Conservation (phyloP, 805 yeast genomes). For the Diddensiella caesifluorescens region DNA sequence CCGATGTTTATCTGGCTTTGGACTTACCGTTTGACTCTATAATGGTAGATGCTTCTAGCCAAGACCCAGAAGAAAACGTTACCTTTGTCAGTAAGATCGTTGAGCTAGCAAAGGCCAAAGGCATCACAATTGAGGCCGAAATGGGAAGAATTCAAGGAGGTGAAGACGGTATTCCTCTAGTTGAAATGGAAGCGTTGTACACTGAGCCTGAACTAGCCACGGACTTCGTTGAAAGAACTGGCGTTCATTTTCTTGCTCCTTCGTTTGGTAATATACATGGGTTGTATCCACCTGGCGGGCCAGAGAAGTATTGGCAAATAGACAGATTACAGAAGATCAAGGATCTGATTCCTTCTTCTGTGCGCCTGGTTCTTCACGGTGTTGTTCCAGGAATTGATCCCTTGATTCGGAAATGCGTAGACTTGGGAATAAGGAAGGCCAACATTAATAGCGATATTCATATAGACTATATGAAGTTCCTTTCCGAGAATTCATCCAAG, state of each 20-base stretch:
- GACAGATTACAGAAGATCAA: slow-evolving; percentile 22
- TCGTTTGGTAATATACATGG: slow-evolving; percentile 39
- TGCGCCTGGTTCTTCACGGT: slow-evolving; percentile 35
- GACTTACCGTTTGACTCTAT: slow-evolving; percentile 37
- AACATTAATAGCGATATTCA: slow-evolving; percentile 33
- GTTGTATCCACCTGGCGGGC: slow-evolving; percentile 34
- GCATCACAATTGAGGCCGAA: slow-evolving; percentile 37
- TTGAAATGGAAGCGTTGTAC: slow-evolving; percentile 31
- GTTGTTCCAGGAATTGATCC: slow-evolving; percentile 32
- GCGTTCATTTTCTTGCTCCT: slow-evolving; percentile 36
- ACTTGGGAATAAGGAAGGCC: slow-evolving; percentile 32
- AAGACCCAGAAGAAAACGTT: slow-evolving; percentile 34
- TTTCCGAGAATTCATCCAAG: slow-evolving; percentile 24
- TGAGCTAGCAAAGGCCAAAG: slow-evolving; percentile 26
- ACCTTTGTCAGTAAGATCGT: slow-evolving; percentile 31
- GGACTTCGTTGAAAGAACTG: slow-evolving; percentile 30
- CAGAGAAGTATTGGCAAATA: slow-evolving; percentile 31
- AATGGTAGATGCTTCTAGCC: slow-evolving; percentile 38
- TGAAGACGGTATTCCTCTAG: slow-evolving; percentile 35
- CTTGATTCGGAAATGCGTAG: slow-evolving; percentile 26
- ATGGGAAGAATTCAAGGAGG: slow-evolving; percentile 38
- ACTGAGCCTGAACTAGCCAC: slow-evolving; percentile 34
- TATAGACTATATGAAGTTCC: slow-evolving; percentile 28
- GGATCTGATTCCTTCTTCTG: slow-evolving; percentile 19
- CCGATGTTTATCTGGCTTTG: slow-evolving; percentile 32